Conservation (phyloP, 192 early-diverging fungal species). For the Endogone sp. region DNA sequence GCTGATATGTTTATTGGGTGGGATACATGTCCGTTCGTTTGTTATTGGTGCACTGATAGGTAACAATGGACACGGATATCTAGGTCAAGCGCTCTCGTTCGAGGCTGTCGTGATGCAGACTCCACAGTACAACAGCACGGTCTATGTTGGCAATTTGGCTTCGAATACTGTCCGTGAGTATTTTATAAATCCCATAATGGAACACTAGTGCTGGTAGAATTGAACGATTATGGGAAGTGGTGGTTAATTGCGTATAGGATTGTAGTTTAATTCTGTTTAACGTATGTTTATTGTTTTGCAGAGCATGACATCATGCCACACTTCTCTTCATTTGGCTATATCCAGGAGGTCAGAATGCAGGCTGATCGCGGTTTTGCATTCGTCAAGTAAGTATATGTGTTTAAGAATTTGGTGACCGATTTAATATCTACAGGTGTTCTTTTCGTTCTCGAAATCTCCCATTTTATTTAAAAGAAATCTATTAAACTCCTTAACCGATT, state of each 20-base stretch:
- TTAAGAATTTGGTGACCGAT: background rate
- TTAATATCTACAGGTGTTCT: background rate
- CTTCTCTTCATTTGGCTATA: slow-evolving; percentile 76
- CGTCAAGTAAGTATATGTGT: slow-evolving; percentile 58
- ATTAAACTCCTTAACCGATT: background rate
- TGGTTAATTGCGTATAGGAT: background rate
- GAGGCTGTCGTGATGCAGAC: slow-evolving; percentile 73
- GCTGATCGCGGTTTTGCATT: slow-evolving; percentile 91
- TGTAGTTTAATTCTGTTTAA: background rate
- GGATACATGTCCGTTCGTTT: background rate
- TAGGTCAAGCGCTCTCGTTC: slow-evolving; percentile 52
- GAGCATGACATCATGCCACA: slow-evolving; percentile 66
- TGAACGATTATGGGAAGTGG: too few species aligned
- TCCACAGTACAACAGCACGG: slow-evolving; percentile 80
- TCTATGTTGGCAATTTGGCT: slow-evolving; percentile 87
- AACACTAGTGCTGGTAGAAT: slow-evolving; percentile 23
- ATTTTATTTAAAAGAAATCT: background rate
- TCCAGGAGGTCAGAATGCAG: slow-evolving; percentile 79
- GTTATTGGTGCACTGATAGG: background rate
- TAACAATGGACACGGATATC: slow-evolving; percentile 17
- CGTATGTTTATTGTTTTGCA: slow-evolving; percentile 11
- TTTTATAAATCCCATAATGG: background rate
- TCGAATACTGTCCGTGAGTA: slow-evolving; percentile 69
- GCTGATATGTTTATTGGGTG: too few species aligned
- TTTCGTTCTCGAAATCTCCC: background rate